Conservation (phyloP, 306 rosid genomes). For the Corylus avellana region DNA sequence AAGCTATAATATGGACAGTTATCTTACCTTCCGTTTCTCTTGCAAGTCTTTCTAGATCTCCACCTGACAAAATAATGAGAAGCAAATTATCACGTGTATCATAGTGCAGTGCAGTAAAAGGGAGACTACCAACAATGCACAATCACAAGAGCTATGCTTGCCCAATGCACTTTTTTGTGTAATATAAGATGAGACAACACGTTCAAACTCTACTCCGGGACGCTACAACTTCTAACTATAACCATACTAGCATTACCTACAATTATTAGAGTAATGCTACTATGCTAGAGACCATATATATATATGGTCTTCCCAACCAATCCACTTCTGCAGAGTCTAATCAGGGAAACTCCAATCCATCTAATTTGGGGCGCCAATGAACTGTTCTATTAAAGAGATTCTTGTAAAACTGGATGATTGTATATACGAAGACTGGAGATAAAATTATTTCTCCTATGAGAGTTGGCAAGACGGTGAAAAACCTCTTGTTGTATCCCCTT, state of each 20-base stretch:
- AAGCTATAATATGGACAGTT: conserved; percentile 3
- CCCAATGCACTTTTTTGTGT: not conserved
- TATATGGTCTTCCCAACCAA: too few species aligned
- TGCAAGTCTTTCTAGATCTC: conserved; percentile 83
- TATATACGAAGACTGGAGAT: too few species aligned
- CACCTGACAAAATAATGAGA: conserved; percentile 48
- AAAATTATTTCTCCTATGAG: too few species aligned
- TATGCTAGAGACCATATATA: too few species aligned
- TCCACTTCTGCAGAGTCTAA: too few species aligned
- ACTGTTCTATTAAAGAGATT: too few species aligned
- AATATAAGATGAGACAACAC: not conserved
- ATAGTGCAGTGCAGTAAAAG: conserved; percentile 7
- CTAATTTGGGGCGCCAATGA: too few species aligned
- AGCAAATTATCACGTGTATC: not conserved
- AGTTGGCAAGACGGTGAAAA: too few species aligned
- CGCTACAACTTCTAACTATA: not conserved
- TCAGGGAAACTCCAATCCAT: too few species aligned
- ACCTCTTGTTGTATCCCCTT: too few species aligned
- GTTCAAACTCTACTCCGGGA: not conserved
- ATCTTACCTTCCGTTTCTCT: conserved; percentile 76
- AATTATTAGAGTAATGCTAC: not conserved
- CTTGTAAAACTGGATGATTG: too few species aligned
- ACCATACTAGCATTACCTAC: not conserved
- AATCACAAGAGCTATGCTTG: not conserved
- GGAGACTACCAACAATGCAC: not conserved